Evolutionary conservation across 2,329 filamentous ascomycete species (phyloP).

Genomic region (Exophiala mesophila): DNA sequence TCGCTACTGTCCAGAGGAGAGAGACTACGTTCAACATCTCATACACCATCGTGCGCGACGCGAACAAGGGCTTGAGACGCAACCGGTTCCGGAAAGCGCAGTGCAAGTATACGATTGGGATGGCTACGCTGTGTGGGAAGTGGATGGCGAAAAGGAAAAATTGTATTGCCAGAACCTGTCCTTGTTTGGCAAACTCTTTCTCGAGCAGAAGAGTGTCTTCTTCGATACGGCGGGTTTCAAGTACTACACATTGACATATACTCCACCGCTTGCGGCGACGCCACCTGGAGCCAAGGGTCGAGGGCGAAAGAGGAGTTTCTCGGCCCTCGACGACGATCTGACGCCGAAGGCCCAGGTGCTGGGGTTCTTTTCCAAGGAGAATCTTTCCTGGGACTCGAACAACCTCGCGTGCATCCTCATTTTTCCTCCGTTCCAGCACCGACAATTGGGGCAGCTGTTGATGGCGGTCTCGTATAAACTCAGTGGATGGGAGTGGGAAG

Average conservation of each 20-base stretch:
- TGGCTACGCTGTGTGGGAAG: constrained; percentile 82
- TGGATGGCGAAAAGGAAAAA: constrained; percentile 83
- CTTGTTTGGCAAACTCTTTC: constrained; percentile 93
- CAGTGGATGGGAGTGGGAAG: constrained; percentile 63
- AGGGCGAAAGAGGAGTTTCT: constrained; percentile 20
- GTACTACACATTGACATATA: constrained; percentile 86
- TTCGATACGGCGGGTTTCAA: constrained; percentile 93
- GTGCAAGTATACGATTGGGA: constrained; percentile 71
- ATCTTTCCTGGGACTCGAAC: constrained; percentile 98
- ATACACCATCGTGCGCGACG: constrained; percentile 35
- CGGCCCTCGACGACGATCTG: constrained; percentile 31
- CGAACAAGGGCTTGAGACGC: constrained; percentile 12
- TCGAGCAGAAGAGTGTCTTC: constrained; percentile 97
- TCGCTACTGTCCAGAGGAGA: constrained; percentile 64
- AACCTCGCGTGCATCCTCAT: constrained; percentile 94
- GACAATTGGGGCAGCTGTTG: constrained; percentile 78
- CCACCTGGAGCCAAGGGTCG: constrained; percentile 14
- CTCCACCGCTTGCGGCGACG: constrained; percentile 27
- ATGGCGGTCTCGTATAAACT: constrained; percentile 95
- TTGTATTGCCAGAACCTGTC: constrained; percentile 94
- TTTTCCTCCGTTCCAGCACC: constrained; percentile 92
- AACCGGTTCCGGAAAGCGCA: constrained; percentile 53
- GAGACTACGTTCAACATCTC: constrained; percentile 46
- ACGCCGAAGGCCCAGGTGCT: constrained; percentile 54
- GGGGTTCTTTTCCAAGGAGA: constrained; percentile 99